Evolutionary conservation across 441 rosid species (phyloP), one percentile per base, ranked within the genome.

Genomic region (Croton laevigatus): DNA sequence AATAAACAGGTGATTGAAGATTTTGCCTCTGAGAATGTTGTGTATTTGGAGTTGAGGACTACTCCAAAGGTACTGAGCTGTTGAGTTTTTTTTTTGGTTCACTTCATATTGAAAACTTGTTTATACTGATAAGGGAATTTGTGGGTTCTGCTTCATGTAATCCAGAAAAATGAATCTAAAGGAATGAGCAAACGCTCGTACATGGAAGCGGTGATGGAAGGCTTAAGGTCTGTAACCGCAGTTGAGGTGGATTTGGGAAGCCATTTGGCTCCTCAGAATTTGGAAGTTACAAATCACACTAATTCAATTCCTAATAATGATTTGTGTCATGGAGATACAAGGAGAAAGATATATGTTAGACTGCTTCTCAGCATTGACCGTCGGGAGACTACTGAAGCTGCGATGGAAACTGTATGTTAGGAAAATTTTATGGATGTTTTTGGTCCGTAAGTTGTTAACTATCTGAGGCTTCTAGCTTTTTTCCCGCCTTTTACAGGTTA

Each of bases 351-450:
- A 73, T 84, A 79, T 85, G 92, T 92, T 70, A 82, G 97, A 76
- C 90, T 95, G 72, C 98, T 95, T 84, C 98, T 95, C 75, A 95
- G 99, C 78, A 91, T 95, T 84, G 97, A 92, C 58, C 97, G 97
- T 53, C 91, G 97, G 59, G 99, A 92, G 81, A 87, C 83, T 60
- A 88, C 97, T 10, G 89, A 82, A 65, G 83, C 97, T 53, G 97
- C 98, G 17, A 88, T 94, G 83, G 97, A 94, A 80, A 94, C 98
- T 63, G 98, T 94, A 88, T 72, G 96, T 79, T 62, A 10, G 40
- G 66, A 54, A 68, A 38, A 45, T 36, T 51, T 23, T 60, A 37
- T 59, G 55, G 32, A 32, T 54, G 59, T 54, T 54, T 54, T 22
- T 22, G 5, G 14, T 54, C 0, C 23, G 19, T 13, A 17, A 61